Base-by-base conservation (phyloP, 176 grass and related monocot species). In the Phyllostachys edulis region DNA sequence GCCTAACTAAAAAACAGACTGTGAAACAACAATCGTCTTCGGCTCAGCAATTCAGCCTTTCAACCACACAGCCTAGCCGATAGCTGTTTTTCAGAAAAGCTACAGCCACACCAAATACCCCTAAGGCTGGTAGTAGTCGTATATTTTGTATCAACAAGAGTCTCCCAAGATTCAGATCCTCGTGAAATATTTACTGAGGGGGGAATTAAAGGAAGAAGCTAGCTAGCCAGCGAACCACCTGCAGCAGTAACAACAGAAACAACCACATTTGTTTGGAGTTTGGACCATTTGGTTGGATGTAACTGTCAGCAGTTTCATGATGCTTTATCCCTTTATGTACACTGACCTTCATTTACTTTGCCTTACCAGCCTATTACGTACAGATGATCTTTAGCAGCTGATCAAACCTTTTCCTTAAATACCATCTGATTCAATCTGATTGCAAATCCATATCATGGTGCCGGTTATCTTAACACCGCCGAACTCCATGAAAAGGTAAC, bases 281-380 rank as follows among this genome's bases (percentile, higher is more conserved):
- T 75, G 78, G 62, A 87, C 71, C 78, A 54, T 69, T 69, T 87
- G 50, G 85, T 82, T 69, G 67, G 40, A 49, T 61, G 78, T 69
- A 69, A 47, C 40, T 27, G 34, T 87, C 78, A 76, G 2, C 71
- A 16, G 85, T 68, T 81, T 16, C n/a, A 36, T 60, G 63, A 85
- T 59, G 82, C 9, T 76, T 85, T 29, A 72, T 18, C 0, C 70
- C 3, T 78, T 12, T 32, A 79, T 46, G 38, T 36, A 57, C 73
- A 46, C 18, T 69, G 51, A 61, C 51, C 34, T 49, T 69, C 37
- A 20, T 69, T 55, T 69, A 10, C 51, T 18, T 82, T 34, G 0
- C 24, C 45, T 50, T 29, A 73, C 27, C 10, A 60, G 12, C 50
- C 13, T 45, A 23, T 29, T 29, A 29, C 29, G 29, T 29, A 1